phyloP scores from a whole-genome alignment of 139 green algal species.

The Micractinium sp. region DNA sequence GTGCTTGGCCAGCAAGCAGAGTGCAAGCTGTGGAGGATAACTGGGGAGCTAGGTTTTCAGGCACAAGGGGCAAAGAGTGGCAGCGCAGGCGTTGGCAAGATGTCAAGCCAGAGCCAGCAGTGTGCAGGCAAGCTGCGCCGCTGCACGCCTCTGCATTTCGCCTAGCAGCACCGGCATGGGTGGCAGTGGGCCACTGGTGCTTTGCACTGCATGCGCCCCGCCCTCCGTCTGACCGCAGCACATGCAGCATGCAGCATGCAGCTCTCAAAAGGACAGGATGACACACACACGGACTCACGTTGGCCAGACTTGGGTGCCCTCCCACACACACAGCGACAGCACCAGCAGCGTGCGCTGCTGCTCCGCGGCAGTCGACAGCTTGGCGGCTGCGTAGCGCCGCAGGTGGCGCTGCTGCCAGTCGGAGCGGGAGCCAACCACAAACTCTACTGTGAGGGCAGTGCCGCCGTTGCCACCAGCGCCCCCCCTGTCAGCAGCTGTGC shows the following conservation, averaged over 20 bases:
- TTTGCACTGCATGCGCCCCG: no score
- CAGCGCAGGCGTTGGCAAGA: no score
- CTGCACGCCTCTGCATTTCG: no score
- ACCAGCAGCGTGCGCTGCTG: neutral
- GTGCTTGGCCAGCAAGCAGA: neutral
- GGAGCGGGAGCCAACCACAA: neutral
- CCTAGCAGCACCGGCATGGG: no score
- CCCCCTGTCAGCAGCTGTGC: neutral
- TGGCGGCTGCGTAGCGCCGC: neutral
- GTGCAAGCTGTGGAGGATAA: neutral
- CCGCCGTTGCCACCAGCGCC: neutral
- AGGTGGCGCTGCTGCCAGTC: conserved; percentile 3
- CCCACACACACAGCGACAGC: conserved; percentile 14
- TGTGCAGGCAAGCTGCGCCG: no score
- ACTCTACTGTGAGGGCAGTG: neutral
- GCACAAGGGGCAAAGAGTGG: no score
- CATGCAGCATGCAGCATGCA: neutral
- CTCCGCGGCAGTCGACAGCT: neutral
- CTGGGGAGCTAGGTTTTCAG: no score
- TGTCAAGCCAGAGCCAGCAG: no score
- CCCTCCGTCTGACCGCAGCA: neutral
- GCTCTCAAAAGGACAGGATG: neutral
- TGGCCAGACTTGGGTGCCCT: neutral
- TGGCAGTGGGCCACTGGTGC: no score
- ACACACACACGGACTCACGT: neutral